These are phyloP conservation scores for Phaffia australis DNA, from an alignment of 768 basidiomycete species.

Conservation along the genomic window DNA sequence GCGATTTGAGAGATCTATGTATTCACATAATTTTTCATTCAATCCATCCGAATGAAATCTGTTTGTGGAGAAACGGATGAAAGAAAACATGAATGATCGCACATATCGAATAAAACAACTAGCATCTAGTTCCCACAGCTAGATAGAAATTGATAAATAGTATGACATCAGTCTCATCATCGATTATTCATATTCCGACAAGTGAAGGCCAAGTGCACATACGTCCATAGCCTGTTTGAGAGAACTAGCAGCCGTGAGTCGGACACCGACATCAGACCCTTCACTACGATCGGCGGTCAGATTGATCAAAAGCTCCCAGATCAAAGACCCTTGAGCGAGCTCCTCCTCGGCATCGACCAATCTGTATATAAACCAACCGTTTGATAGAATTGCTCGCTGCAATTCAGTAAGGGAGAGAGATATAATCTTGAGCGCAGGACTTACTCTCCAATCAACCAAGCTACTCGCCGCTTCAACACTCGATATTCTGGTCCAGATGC, in stretches of 20 bases:
- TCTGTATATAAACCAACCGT: neutral
- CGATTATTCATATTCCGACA: neutral
- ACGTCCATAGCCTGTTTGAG: slow-evolving; percentile 23
- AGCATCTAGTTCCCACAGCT: slow-evolving; percentile 25
- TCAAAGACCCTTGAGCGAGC: neutral
- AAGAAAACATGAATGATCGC: neutral
- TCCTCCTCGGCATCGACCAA: slow-evolving; percentile 25
- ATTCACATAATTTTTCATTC: neutral
- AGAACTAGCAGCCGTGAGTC: slow-evolving; percentile 12
- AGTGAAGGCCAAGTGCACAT: neutral
- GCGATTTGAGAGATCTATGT: slow-evolving; percentile 10
- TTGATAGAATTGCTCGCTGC: neutral
- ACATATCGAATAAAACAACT: slow-evolving; percentile 16
- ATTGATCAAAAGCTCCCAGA: slow-evolving; percentile 13
- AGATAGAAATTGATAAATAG: neutral
- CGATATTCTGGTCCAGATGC: slow-evolving; percentile 7
- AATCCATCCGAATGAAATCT: neutral
- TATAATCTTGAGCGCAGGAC: neutral
- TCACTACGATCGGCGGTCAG: slow-evolving; percentile 5
- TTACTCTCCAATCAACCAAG: slow-evolving; percentile 24
- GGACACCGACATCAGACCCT: slow-evolving; percentile 14
- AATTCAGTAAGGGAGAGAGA: neutral
- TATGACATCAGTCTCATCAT: neutral
- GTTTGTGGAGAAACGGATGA: neutral
- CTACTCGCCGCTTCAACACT: slow-evolving; percentile 15